Conservation (phyloP, 768 basidiomycete species). For the Candolleomyces aberdarensis region DNA sequence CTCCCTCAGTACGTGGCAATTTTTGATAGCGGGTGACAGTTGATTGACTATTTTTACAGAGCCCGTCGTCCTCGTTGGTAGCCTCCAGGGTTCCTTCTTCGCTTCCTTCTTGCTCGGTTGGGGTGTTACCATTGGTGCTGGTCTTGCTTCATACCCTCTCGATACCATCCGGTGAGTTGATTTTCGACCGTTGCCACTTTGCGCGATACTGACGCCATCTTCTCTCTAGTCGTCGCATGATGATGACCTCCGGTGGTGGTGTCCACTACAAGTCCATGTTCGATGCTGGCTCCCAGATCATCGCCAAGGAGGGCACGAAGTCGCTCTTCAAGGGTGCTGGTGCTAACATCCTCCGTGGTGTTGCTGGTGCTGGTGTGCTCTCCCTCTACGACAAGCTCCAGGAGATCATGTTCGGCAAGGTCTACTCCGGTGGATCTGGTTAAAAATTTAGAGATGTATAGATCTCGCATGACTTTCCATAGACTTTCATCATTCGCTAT, state of each 20-base stretch:
- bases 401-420: slow-evolving; percentile 95
- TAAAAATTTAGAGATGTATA: slow-evolving; percentile 6
- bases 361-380: slow-evolving; percentile 99
- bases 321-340: slow-evolving; percentile 99
- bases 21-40: not conserved
- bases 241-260: slow-evolving; percentile 98
- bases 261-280: slow-evolving; percentile 99
- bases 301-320: slow-evolving; percentile 92
- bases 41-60: slow-evolving; percentile 44
- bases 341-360: slow-evolving; percentile 95
- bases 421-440: slow-evolving; percentile 80
- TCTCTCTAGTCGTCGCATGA: slow-evolving; percentile 93
- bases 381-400: slow-evolving; percentile 99
- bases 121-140: slow-evolving; percentile 99
- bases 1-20: slow-evolving; percentile 69
- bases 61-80: slow-evolving; percentile 95
- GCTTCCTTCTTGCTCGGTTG: slow-evolving; percentile 97
- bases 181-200: not conserved
- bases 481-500: too few relatives aligned
- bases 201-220: slow-evolving; percentile 13
- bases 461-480: too few relatives aligned
- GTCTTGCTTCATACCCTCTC: slow-evolving; percentile 95
- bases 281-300: slow-evolving; percentile 91
- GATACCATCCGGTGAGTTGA: slow-evolving; percentile 78
- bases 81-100: slow-evolving; percentile 93